A percentile compares a stretch with the other conserved stretches of the same genome.
Conservation (phyloP, 495 filamentous ascomycete species). For the Aspergillus incahuasiensis region DNA sequence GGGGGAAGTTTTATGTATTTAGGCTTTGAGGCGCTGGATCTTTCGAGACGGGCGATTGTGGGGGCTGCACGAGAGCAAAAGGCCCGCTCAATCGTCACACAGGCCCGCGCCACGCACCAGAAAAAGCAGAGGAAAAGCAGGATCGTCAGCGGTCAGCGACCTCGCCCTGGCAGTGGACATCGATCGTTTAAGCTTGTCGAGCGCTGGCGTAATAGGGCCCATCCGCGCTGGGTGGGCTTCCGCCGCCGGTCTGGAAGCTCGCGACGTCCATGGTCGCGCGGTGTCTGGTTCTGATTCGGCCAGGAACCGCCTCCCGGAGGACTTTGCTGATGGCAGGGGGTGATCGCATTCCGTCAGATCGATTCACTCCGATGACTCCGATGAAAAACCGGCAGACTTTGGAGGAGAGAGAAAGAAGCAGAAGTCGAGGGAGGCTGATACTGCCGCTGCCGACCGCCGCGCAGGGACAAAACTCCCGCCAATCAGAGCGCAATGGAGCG, state of each 20-base stretch:
- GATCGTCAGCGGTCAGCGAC: not conserved
- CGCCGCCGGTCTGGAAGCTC: conserved; percentile 30
- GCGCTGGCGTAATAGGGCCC: conserved; percentile 17
- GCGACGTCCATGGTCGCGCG: conserved; percentile 10
- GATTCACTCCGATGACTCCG: not conserved
- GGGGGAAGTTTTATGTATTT: conserved; percentile 14
- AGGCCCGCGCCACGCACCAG: not conserved
- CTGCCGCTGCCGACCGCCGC: not conserved
- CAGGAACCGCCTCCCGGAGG: not conserved
- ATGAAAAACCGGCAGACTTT: not conserved
- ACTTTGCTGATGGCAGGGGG: not conserved
- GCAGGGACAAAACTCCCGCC: not conserved
- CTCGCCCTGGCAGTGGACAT: not conserved
- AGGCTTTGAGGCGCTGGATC: conserved; percentile 9
- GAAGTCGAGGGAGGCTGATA: not conserved
- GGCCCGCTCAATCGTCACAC: conserved; percentile 1
- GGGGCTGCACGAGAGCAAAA: conserved; percentile 10
- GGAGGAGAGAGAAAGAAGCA: not conserved
- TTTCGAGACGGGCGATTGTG: conserved; percentile 12
- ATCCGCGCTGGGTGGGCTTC: conserved; percentile 11
- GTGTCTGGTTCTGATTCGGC: not conserved
- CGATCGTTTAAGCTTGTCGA: conserved; percentile 16
- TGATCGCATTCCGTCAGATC: not conserved
- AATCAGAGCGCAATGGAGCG: not conserved
- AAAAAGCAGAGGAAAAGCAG: not conserved